A percentile compares a stretch with the other conserved stretches of the same genome.
These are phyloP conservation scores for Dothideomycetidae sp. DNA, from an alignment of 2,329 filamentous ascomycete species.

Conservation along the genomic window DNA sequence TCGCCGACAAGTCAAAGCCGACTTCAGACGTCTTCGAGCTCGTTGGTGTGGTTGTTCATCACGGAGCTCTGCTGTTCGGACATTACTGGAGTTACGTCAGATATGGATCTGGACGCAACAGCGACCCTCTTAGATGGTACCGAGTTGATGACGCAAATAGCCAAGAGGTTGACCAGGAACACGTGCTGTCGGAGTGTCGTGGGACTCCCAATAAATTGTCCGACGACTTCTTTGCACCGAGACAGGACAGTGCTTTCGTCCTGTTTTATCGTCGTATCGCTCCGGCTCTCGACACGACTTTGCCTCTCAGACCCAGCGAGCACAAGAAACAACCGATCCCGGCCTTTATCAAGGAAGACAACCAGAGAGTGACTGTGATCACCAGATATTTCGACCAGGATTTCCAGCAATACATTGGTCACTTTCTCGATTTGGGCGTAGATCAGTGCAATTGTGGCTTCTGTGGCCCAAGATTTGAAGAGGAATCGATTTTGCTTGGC, in stretches of 20 bases:
- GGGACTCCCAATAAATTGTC: conserved; percentile 49
- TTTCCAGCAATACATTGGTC: conserved; percentile 1
- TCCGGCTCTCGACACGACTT: conserved; percentile 19
- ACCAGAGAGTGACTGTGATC: conserved; percentile 2
- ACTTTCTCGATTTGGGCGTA: background rate
- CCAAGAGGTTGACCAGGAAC: conserved; percentile 54
- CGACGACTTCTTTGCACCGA: conserved; percentile 20
- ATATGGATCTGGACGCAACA: conserved; percentile 2
- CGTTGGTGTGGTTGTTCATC: conserved; percentile 88
- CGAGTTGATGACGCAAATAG: conserved; percentile 93
- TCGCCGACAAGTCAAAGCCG: conserved; percentile 40
- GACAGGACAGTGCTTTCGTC: conserved; percentile 71
- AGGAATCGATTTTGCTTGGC: background rate
- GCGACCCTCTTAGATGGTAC: conserved; percentile 46
- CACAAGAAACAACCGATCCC: background rate
- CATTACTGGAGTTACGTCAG: conserved; percentile 91
- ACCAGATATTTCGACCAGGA: conserved; percentile 1
- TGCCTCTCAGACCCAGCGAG: background rate
- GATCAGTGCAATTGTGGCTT: background rate
- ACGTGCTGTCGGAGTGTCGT: conserved; percentile 65
- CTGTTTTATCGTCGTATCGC: conserved; percentile 84
- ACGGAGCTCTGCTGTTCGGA: conserved; percentile 81
- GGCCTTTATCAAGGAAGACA: conserved; percentile 2
- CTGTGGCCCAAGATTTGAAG: conserved; percentile 2
- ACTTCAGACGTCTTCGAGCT: conserved; percentile 74